phyloP scores from a whole-genome alignment of 495 filamentous ascomycete genomes.

The Tuber indicum region DNA sequence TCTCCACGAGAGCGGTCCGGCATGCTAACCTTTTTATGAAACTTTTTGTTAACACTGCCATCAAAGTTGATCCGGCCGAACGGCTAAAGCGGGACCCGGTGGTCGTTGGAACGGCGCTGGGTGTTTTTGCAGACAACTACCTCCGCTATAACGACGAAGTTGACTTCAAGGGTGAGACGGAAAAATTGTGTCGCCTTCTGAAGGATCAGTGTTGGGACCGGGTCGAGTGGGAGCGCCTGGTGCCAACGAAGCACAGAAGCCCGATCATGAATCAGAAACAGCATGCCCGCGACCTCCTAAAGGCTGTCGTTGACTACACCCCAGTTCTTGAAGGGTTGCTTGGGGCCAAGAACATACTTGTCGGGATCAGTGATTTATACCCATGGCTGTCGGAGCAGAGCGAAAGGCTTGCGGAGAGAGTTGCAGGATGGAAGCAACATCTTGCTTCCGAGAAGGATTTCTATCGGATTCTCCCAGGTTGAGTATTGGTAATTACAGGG shows the following conservation, averaged over 20 bases:
- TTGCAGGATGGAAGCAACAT: conserved; percentile 35
- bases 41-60: conserved; percentile 22
- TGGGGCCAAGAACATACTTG: conserved; percentile 30
- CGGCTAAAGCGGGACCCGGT: conserved; percentile 26
- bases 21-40: conserved; percentile 12
- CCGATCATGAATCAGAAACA: background rate
- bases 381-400: conserved; percentile 34
- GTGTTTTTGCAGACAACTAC: conserved; percentile 20
- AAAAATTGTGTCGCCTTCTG: conserved; percentile 7
- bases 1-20: conserved; percentile 9
- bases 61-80: conserved; percentile 13
- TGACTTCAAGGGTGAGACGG: conserved; percentile 9
- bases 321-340: conserved; percentile 33
- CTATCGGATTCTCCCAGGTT: background rate
- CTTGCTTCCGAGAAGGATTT: conserved; percentile 15
- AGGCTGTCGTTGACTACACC: conserved; percentile 23
- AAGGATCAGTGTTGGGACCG: conserved; percentile 11
- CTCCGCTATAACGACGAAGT: conserved; percentile 22
- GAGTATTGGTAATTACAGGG: background rate
- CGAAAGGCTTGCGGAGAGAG: conserved; percentile 33
- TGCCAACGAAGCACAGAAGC: background rate
- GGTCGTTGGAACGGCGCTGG: conserved; percentile 22
- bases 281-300: background rate
- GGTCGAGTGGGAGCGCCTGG: background rate
- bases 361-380: conserved; percentile 18